Evolutionary conservation across 768 basidiomycete genomes (phyloP), one percentile per base, ranked within the genome.

Genomic region (Panellus pusillus): DNA sequence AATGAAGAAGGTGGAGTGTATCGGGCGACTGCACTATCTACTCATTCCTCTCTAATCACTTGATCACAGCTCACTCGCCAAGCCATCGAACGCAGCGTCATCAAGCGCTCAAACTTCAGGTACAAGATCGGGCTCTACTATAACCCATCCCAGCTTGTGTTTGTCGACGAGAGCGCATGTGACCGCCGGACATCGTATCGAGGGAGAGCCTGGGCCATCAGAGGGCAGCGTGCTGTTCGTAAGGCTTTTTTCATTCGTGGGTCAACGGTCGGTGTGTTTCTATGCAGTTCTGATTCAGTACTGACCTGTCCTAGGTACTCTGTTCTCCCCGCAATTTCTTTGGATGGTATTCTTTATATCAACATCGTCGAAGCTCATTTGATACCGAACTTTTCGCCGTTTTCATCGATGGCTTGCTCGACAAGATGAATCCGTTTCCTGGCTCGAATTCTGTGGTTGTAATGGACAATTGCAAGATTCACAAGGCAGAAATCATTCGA

Each of bases 401-500:
- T 0, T 78, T 74, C 54, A 61, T 79, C 8, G 37, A 62, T 5
- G 58, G 63, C 1, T 53, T 77, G 0, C 65, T 77, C 1, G 63
- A 65, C 35, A 24, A 53, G 2, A 78, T 78, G 76, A 61, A 73
- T 17, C 72, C 68, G 1, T 76, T 52, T 44, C 74, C 72, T 0
- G 58, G 37, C 0, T 59, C 58, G 1, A 71, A 74, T 18, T 74
- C 70, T 1, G 71, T 76, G 1, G 47, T 74, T 20, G 60, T 76
- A 1, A 71, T 76, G 68, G 74, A 75, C 50, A 75, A 74, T 55
- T 66, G 67, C 9, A 28, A 42, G 1, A 73, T 74, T 17, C 72
- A 76, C 54, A 64, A 74, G 38, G 50, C 55, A 14, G 43, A 52
- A 0, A 52, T 47, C 0, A 52, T 77, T 2, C 47, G 37, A 0